These are phyloP conservation scores for Alisma plantagoaquatica DNA, from an alignment of 106 monocot genomes.

Conservation along the genomic window DNA sequence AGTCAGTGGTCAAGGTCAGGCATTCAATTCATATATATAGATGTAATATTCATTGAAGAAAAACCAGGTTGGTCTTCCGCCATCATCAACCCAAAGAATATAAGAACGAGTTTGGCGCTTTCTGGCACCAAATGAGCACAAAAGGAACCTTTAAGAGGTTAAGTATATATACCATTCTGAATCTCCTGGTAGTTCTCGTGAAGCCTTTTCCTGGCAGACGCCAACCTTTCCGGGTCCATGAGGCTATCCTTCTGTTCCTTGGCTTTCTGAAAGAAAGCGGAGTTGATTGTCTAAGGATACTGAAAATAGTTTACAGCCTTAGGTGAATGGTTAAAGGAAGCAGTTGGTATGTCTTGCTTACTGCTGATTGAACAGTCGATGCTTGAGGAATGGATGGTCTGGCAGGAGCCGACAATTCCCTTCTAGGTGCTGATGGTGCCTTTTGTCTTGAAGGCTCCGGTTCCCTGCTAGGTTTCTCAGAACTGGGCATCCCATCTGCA, in stretches of 20 bases:
- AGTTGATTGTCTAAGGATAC: too few species aligned
- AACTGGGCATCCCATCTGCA: constrained; percentile 20
- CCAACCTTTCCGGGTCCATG: constrained; percentile 33
- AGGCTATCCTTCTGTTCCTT: constrained; percentile 31
- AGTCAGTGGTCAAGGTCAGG: background rate
- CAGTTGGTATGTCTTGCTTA: constrained; percentile 9
- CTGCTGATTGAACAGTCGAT: constrained; percentile 27
- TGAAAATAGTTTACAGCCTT: background rate
- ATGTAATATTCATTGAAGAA: background rate
- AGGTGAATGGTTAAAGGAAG: background rate
- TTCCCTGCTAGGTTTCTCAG: constrained; percentile 12
- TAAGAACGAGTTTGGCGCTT: background rate
- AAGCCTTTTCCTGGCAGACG: constrained; percentile 38
- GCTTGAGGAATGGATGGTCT: constrained; percentile 9
- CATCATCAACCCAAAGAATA: background rate
- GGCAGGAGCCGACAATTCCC: constrained; percentile 13
- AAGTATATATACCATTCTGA: constrained; percentile 36
- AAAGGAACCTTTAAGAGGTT: background rate
- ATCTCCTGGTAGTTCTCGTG: constrained; percentile 67
- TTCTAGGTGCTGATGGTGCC: background rate
- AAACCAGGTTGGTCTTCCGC: background rate
- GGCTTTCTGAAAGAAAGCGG: constrained; percentile 13
- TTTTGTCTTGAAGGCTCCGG: constrained; percentile 8
- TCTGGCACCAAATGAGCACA: background rate
- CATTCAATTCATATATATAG: background rate